A percentile compares a stretch with the other conserved stretches of the same genome.
These are phyloP conservation scores for Melocanna baccifera DNA, from an alignment of 176 grass and related monocot species.

Conservation along the genomic window DNA sequence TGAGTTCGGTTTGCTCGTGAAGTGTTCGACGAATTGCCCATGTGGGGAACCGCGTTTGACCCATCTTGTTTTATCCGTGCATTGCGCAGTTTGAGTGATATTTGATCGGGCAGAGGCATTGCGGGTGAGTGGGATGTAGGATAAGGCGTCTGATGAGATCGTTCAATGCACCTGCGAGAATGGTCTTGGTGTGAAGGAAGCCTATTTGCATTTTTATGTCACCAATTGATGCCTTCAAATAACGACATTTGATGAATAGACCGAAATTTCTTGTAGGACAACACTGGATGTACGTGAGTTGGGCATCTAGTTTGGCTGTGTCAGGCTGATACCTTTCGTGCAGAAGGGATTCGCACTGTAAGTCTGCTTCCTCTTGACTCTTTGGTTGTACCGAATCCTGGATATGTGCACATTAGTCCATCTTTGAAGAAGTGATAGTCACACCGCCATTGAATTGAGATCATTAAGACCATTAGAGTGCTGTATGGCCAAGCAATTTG, in stretches of 20 bases:
- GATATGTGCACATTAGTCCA: neutral
- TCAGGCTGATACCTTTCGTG: constrained; percentile 91
- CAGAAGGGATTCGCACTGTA: constrained; percentile 80
- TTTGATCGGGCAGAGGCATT: constrained; percentile 80
- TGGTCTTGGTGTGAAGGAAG: constrained; percentile 86
- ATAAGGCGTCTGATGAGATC: constrained; percentile 91
- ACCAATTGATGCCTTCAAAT: neutral
- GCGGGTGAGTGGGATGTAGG: constrained; percentile 91
- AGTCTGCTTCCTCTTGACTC: constrained; percentile 11
- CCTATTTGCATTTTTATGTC: neutral
- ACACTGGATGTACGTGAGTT: constrained; percentile 73
- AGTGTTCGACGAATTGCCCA: constrained; percentile 40
- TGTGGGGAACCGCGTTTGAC: neutral
- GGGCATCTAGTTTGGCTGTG: constrained; percentile 90
- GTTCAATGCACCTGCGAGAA: constrained; percentile 84
- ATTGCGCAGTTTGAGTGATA: constrained; percentile 59
- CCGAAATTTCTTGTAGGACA: constrained; percentile 38
- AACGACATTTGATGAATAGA: neutral
- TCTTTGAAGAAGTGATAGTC: neutral
- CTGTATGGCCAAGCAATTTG: neutral
- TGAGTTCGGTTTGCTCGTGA: constrained; percentile 17
- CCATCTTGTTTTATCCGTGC: neutral
- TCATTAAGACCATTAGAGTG: neutral
- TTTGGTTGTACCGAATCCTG: neutral
- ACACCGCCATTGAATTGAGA: neutral